phyloP scores from a whole-genome alignment of 306 rosid genomes.

The Prinsepia uniflora region DNA sequence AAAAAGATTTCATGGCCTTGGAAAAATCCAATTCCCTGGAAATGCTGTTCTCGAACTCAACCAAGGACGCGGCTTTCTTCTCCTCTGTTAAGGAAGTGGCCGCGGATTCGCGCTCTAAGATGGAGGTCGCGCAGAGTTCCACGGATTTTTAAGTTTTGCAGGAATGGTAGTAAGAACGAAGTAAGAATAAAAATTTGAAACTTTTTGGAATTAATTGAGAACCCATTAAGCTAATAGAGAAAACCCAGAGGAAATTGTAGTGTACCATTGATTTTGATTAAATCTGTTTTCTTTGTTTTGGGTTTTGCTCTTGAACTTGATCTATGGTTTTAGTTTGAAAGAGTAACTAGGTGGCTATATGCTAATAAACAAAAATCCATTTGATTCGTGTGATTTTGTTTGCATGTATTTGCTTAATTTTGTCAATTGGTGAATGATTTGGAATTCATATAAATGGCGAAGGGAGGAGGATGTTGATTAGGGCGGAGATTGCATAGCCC shows the following conservation, averaged over 20 bases:
- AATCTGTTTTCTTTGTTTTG: neutral
- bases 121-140: constrained; percentile 42
- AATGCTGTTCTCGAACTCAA: constrained; percentile 31
- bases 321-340: neutral
- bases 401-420: neutral
- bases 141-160: constrained; percentile 43
- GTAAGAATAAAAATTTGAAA: neutral
- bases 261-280: neutral
- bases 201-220: neutral
- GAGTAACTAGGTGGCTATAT: neutral
- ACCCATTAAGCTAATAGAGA: neutral
- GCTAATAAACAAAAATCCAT: neutral
- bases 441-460: neutral
- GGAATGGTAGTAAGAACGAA: constrained; percentile 21
- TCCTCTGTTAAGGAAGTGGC: constrained; percentile 46
- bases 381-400: too few species aligned
- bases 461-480: too few species aligned
- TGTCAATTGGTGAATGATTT: constrained; percentile 21
- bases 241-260: neutral
- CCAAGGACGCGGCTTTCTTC: constrained; percentile 47
- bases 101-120: constrained; percentile 52
- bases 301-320: constrained; percentile 4
- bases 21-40: constrained; percentile 32
- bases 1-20: constrained; percentile 45
- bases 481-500: too few species aligned